phyloP scores from a whole-genome alignment of 345 rosid genomes.

The Pistacia integerrima region DNA sequence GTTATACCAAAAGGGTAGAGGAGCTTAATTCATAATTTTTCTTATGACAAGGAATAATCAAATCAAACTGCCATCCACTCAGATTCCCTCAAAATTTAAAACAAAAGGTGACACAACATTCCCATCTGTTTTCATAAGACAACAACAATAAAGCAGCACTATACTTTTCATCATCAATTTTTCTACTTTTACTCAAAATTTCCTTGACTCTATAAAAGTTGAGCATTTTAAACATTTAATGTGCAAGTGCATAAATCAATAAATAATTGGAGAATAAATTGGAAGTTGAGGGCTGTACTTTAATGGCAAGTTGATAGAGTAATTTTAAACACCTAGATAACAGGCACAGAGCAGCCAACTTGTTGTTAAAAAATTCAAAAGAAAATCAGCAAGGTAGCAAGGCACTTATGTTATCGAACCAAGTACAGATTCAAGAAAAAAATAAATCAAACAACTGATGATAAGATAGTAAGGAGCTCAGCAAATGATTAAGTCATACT shows the following conservation, averaged over 20 bases:
- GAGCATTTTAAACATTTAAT: neutral
- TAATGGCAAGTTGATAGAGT: no score
- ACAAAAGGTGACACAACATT: neutral
- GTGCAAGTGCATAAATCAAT: neutral
- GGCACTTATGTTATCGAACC: no score
- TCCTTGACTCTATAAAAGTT: neutral
- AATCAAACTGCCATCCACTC: neutral
- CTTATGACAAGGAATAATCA: neutral
- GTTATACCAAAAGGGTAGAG: neutral
- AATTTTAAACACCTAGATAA: no score
- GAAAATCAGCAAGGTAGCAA: no score
- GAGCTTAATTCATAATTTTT: neutral
- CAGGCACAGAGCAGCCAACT: no score
- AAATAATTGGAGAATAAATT: neutral
- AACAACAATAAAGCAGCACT: neutral
- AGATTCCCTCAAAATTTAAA: neutral
- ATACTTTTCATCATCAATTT: neutral
- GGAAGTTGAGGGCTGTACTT: neutral
- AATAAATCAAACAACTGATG: no score
- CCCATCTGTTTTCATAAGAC: neutral
- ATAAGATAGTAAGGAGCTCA: no score
- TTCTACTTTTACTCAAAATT: neutral
- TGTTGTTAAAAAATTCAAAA: no score
- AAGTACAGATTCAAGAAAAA: no score
- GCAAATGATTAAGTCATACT: no score